A percentile compares a stretch with the other conserved stretches of the same genome.
phyloP scores from a whole-genome alignment of 352 stramenopile genomes.

The Pythium plurisporium region DNA sequence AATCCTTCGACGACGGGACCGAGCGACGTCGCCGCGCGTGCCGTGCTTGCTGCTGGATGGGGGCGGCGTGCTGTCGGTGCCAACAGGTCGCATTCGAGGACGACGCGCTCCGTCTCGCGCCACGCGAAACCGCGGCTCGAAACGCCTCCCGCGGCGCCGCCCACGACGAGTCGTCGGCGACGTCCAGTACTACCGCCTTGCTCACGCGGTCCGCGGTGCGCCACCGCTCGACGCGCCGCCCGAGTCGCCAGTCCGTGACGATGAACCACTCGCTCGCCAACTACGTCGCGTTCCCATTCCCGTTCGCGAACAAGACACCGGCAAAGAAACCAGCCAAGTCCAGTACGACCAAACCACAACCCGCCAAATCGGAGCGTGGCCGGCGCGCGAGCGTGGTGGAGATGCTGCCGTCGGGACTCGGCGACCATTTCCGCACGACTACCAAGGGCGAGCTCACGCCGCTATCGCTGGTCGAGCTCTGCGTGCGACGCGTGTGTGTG shows the following conservation, averaged over 20 bases:
- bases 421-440: conserved; percentile 48
- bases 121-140: conserved; percentile 15
- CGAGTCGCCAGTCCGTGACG: conserved; percentile 20
- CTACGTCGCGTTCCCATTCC: conserved; percentile 79
- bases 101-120: conserved; percentile 35
- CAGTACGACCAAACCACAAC: no score
- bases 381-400: conserved; percentile 6
- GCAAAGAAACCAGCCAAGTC: conserved; percentile 4
- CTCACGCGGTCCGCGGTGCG: background rate
- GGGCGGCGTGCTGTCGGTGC: conserved; percentile 62
- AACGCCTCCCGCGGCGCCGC: conserved; percentile 1
- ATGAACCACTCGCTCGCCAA: conserved; percentile 61
- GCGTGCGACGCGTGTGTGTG: conserved; percentile 45
- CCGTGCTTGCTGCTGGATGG: conserved; percentile 36
- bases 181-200: background rate
- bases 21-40: background rate
- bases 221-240: conserved; percentile 8
- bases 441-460: conserved; percentile 34
- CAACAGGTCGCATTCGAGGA: conserved; percentile 63
- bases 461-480: conserved; percentile 52
- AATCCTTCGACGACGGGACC: background rate
- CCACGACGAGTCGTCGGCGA: background rate
- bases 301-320: conserved; percentile 44
- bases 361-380: no score
- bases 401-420: conserved; percentile 30